These are phyloP conservation scores for Stemphylium lycopersici DNA, from an alignment of 2,329 filamentous ascomycete species.

Conservation along the genomic window DNA sequence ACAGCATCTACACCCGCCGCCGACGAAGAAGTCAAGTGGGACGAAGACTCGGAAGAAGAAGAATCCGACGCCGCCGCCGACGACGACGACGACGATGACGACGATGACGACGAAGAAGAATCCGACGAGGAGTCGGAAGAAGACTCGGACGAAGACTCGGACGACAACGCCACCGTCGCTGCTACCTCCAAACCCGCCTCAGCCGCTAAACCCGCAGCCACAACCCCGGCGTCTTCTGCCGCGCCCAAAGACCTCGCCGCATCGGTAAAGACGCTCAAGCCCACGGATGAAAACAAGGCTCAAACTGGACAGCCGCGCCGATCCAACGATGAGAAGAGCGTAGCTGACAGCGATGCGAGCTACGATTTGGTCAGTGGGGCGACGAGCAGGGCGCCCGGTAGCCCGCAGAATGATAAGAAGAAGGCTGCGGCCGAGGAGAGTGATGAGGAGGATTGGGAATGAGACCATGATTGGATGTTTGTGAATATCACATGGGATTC, in stretches of 20 bases:
- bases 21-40: conserved; percentile 72
- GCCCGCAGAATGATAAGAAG: conserved; percentile 62
- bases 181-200: conserved; percentile 11
- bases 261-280: conserved; percentile 50
- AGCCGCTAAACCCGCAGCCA: not conserved
- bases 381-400: conserved; percentile 75
- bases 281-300: conserved; percentile 43
- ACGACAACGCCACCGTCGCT: conserved; percentile 12
- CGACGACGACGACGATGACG: conserved; percentile 35
- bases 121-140: conserved; percentile 19
- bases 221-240: conserved; percentile 60
- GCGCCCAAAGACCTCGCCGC: conserved; percentile 32
- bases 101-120: conserved; percentile 28
- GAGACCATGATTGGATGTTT: conserved; percentile 8
- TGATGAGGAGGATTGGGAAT: conserved; percentile 80
- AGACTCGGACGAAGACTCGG: conserved; percentile 17
- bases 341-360: conserved; percentile 91
- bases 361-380: conserved; percentile 87
- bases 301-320: conserved; percentile 67
- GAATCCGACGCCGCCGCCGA: conserved; percentile 33
- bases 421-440: conserved; percentile 61
- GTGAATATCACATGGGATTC: not conserved
- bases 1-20: conserved; percentile 68
- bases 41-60: conserved; percentile 72
- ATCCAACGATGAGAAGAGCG: conserved; percentile 77